Base-by-base conservation (phyloP, 805 yeast species). In the Priceomyces haplophilus region DNA sequence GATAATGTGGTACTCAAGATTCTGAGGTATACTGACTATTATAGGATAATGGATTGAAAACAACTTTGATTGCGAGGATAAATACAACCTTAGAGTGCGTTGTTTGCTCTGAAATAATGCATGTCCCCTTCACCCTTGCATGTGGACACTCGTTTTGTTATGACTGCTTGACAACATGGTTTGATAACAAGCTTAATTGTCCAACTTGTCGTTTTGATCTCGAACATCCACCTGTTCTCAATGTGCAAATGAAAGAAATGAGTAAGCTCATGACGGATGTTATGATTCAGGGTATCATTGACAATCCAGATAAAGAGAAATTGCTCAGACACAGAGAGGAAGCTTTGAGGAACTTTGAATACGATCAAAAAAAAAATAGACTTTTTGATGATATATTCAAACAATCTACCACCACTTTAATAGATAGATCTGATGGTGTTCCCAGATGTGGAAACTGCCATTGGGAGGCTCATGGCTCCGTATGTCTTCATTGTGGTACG, bases 101-200 rank as follows among this genome's bases (percentile, higher is more conserved):
- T 5, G 73, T 85, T 8, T 85, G 93, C 54, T 80, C 82, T 27
- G 91, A 85, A 40, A 62, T 76, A 38, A 79, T 85, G 84, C 75
- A 71, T 48, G 74, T 75, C 2, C 91, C 93, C 1, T 78, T 80
- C 52, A 65, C 78, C 51, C 67, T 80, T 0, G 59, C 68, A 10
- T 85, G 93, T 64, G 91, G 91, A 2, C 93, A 85, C 56, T 76
- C 84, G 23, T 84, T 79, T 51, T 85, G 91, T 59, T 85, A 85
- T 55, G 75, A 66, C 17, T 67, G 91, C 56, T 56, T 83, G n/a
- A 63, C 67, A 15, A 69, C 73, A 18, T 85, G 93, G 91, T 75
- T 83, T 36, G 65, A 65, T 12, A 72, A 65, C 33, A 77, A 75
- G 43, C 63, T 73, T 40, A 70, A 78, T n/a, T 85, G 93, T 59